These are phyloP conservation scores for Boletus speciosus DNA, from an alignment of 768 basidiomycete genomes.

Conservation along the genomic window DNA sequence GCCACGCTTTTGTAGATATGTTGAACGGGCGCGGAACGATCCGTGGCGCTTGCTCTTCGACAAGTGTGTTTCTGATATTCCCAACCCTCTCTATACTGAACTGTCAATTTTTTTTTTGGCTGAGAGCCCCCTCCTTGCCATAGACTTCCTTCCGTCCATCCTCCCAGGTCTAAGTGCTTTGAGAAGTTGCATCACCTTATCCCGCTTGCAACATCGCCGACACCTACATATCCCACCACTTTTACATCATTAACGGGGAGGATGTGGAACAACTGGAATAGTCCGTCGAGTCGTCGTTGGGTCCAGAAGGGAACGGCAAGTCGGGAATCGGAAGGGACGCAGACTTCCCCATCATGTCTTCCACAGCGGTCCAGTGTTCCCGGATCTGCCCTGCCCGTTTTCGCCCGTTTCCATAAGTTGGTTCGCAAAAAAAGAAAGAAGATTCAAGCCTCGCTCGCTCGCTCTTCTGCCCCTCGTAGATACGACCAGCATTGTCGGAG, in stretches of 20 bases:
- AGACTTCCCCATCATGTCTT: slow-evolving; percentile 67
- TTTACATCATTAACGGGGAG: slow-evolving; percentile 87
- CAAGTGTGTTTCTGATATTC: slow-evolving; percentile 33
- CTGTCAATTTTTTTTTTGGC: not conserved
- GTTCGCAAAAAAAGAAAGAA: slow-evolving; percentile 44
- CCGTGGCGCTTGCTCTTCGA: slow-evolving; percentile 59
- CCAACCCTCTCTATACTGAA: not conserved
- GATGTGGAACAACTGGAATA: slow-evolving; percentile 89
- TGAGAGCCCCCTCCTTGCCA: slow-evolving; percentile 31
- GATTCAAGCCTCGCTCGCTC: slow-evolving; percentile 34
- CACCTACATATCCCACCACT: slow-evolving; percentile 79
- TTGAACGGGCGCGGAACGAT: slow-evolving; percentile 44
- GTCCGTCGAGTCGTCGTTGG: slow-evolving; percentile 36
- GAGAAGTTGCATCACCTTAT: slow-evolving; percentile 78
- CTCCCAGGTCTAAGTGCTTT: slow-evolving; percentile 73
- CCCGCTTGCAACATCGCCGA: slow-evolving; percentile 89
- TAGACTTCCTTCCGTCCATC: slow-evolving; percentile 63
- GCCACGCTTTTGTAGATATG: slow-evolving; percentile 44
- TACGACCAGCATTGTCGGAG: slow-evolving; percentile 21
- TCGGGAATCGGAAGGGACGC: slow-evolving; percentile 74
- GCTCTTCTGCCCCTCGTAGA: slow-evolving; percentile 30
- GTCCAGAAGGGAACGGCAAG: slow-evolving; percentile 65
- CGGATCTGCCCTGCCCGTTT: slow-evolving; percentile 8
- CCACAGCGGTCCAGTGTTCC: slow-evolving; percentile 23
- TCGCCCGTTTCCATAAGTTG: slow-evolving; percentile 28